phyloP scores from a whole-genome alignment of 495 filamentous ascomycete species.

The Penicillium arizonense region DNA sequence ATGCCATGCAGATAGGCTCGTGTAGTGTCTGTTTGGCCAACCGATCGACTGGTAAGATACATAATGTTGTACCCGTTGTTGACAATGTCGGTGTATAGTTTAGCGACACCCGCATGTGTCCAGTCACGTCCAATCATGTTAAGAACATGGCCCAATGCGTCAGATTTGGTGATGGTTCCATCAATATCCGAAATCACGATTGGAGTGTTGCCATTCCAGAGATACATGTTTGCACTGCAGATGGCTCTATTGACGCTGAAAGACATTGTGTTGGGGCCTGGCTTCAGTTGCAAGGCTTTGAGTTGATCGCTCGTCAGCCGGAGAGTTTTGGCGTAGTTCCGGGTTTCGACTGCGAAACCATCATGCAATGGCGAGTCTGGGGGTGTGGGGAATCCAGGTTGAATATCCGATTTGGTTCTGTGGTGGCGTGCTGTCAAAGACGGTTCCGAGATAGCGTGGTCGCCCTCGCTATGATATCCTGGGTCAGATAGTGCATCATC shows the following conservation, averaged over 20 bases:
- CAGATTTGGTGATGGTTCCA: constrained; percentile 98
- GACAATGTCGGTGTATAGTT: constrained; percentile 93
- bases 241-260: constrained; percentile 95
- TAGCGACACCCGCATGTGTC: constrained; percentile 96
- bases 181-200: constrained; percentile 99
- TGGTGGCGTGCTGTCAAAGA: constrained; percentile 44
- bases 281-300: constrained; percentile 78
- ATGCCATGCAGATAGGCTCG: constrained; percentile 89
- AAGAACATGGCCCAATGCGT: constrained; percentile 94
- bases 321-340: constrained; percentile 95
- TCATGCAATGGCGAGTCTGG: constrained; percentile 70
- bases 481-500: constrained; percentile 91
- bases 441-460: constrained; percentile 38
- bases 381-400: constrained; percentile 68
- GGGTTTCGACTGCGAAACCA: constrained; percentile 57
- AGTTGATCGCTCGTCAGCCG: constrained; percentile 95
- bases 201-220: constrained; percentile 85
- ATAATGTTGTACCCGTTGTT: constrained; percentile 98
- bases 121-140: constrained; percentile 98
- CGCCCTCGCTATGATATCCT: constrained; percentile 88
- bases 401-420: constrained; percentile 65
- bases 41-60: constrained; percentile 92
- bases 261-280: constrained; percentile 85
- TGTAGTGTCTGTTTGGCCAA: constrained; percentile 91
- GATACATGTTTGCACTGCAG: constrained; percentile 87